Evolutionary conservation across 495 filamentous ascomycete species (phyloP).

Genomic region (Lepidopterella palustris): DNA sequence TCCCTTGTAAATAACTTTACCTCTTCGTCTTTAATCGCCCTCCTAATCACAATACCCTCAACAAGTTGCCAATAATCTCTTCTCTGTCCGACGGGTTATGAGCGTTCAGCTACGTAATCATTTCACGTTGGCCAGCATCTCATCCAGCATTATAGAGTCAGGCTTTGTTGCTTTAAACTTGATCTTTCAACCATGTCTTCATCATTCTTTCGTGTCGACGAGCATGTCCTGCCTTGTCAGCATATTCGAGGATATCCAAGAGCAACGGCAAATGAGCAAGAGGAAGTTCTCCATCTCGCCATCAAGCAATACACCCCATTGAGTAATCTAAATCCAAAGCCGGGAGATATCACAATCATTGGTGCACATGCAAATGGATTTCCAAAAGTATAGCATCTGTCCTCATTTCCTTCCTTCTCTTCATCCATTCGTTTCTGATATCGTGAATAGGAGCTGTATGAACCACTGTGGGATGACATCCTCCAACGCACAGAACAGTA

Average conservation of each 20-base stretch:
- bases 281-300: slow-evolving; percentile 38
- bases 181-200: slow-evolving; percentile 25
- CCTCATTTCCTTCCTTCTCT: neutral
- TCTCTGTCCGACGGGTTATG: too few species aligned
- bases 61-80: too few species aligned
- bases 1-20: too few species aligned
- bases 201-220: slow-evolving; percentile 30
- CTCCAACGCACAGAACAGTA: slow-evolving; percentile 22
- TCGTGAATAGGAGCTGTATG: slow-evolving; percentile 38
- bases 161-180: neutral
- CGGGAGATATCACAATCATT: slow-evolving; percentile 41
- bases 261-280: slow-evolving; percentile 33
- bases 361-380: slow-evolving; percentile 44
- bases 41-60: too few species aligned
- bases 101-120: too few species aligned
- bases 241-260: slow-evolving; percentile 38
- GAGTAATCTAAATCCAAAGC: slow-evolving; percentile 22
- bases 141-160: too few species aligned
- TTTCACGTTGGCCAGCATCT: too few species aligned
- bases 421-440: neutral
- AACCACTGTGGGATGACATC: slow-evolving; percentile 44
- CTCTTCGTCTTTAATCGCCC: too few species aligned
- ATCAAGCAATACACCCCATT: slow-evolving; percentile 45
- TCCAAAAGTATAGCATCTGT: slow-evolving; percentile 42
- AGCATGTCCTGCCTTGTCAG: slow-evolving; percentile 34